A percentile compares a stretch with the other conserved stretches of the same genome.
These are phyloP conservation scores for Talaromyces ruber DNA, from an alignment of 495 filamentous ascomycete species.

Conservation along the genomic window DNA sequence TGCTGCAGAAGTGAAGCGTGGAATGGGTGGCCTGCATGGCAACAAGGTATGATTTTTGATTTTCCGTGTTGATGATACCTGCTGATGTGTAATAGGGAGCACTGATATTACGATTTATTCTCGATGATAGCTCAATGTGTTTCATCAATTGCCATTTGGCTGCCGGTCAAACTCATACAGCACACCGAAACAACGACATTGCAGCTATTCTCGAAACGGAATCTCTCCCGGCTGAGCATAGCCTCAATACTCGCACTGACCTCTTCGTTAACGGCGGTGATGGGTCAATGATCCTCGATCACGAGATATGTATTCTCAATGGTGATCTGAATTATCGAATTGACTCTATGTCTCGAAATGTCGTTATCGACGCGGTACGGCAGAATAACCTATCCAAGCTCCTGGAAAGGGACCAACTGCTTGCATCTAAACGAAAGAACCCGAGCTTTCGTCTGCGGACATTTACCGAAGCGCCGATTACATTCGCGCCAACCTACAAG, in stretches of 20 bases:
- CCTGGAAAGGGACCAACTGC: conserved; percentile 89
- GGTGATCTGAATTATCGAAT: conserved; percentile 98
- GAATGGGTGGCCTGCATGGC: conserved; percentile 86
- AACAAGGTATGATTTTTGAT: conserved; percentile 60
- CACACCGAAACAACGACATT: conserved; percentile 86
- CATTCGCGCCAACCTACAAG: conserved; percentile 94
- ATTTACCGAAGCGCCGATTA: conserved; percentile 79
- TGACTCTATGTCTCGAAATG: conserved; percentile 89
- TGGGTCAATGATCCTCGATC: conserved; percentile 91
- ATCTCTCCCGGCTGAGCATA: conserved; percentile 58
- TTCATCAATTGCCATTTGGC: conserved; percentile 98
- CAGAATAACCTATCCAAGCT: conserved; percentile 76
- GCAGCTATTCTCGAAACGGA: conserved; percentile 78
- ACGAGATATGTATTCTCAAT: conserved; percentile 92
- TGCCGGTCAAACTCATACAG: conserved; percentile 83
- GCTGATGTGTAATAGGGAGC: conserved; percentile 49
- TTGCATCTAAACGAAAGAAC: conserved; percentile 77
- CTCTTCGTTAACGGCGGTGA: conserved; percentile 86
- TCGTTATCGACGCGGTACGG: conserved; percentile 75
- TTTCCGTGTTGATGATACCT: background rate
- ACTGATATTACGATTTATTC: conserved; percentile 77
- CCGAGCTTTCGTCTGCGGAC: conserved; percentile 79
- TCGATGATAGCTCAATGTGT: conserved; percentile 89
- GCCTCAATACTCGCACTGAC: conserved; percentile 52
- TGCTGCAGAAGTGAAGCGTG: conserved; percentile 81